Base-by-base conservation (phyloP, 805 yeast species). In the Sugiyamaella mastotermitis region DNA sequence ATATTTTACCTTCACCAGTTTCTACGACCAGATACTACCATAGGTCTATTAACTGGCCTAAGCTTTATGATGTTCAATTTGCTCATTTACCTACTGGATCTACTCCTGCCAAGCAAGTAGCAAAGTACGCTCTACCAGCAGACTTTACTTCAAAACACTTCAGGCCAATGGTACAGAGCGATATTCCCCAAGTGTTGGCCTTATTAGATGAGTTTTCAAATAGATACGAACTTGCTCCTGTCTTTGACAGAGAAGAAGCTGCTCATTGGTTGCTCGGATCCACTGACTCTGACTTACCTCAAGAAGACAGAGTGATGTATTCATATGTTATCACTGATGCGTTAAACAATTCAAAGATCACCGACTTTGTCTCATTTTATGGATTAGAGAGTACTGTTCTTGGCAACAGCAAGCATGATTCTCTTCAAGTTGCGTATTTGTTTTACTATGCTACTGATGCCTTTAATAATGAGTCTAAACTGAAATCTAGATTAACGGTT, bases 41-140 rank as follows among this genome's bases (percentile, higher is more conserved):
- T 63, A 82, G 98, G 51, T 94, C 97, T 1, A 65, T 92, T 48
- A 83, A 92, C 57, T 92, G 98, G 97, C 65, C 76, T 10, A 90
- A 85, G 55, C 70, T 92, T 17, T 69, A 83, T 53, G 95, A 86
- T 38, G 95, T 87, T 40, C 97, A 95, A 0, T 92, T 92, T 52
- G 78, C 92, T 9, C 78, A 77, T 38, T 67, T 87, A 41, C 97
- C 96, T 7, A 68, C 72, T 11, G 73, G 71, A 40, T 76, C 76
- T 39, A 80, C 96, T 2, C 72, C 72, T 36, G 69, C 80, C 2
- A 68, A 72, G 38, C 81, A 80, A 83, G 68, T 78, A 18, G 78
- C 83, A 4, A 62, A 67, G 48, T 77, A 72, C 51, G 66, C 78
- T 1, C 57, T 83, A 29, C 79, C 84, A 7, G 59, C 60, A n/a